phyloP scores from a whole-genome alignment of 2,329 filamentous ascomycete species.

The Trichoderma sp. region DNA sequence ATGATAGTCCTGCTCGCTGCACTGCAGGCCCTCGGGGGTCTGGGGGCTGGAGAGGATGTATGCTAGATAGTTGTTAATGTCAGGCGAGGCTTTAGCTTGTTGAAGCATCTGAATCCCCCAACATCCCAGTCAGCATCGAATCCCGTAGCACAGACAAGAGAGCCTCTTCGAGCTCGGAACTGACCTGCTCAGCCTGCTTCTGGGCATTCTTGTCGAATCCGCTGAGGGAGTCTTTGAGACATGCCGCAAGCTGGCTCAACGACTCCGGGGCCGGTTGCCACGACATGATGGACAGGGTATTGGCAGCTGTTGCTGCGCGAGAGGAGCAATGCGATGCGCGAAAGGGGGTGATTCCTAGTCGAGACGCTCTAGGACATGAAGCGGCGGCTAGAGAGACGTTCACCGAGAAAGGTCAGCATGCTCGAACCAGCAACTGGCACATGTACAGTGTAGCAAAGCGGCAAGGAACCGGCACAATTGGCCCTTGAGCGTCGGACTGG shows the following conservation, averaged over 20 bases:
- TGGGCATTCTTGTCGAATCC: slow-evolving; percentile 76
- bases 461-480: slow-evolving; percentile 4
- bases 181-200: slow-evolving; percentile 85
- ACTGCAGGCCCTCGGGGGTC: slow-evolving; percentile 60
- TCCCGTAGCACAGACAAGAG: not conserved
- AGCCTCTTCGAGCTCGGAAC: slow-evolving; percentile 35
- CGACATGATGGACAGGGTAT: slow-evolving; percentile 61
- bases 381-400: not conserved
- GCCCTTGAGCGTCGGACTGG: not conserved
- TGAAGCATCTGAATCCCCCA: slow-evolving; percentile 73
- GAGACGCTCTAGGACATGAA: slow-evolving; percentile 22
- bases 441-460: not conserved
- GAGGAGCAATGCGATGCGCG: slow-evolving; percentile 25
- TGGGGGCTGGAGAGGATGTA: slow-evolving; percentile 79
- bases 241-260: slow-evolving; percentile 84
- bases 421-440: not conserved
- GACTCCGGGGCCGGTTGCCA: slow-evolving; percentile 91
- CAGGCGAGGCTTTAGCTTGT: slow-evolving; percentile 83
- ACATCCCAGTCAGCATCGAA: slow-evolving; percentile 17
- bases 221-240: slow-evolving; percentile 88
- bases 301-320: slow-evolving; percentile 29
- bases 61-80: slow-evolving; percentile 96
- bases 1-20: slow-evolving; percentile 64
- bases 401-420: slow-evolving; percentile 14
- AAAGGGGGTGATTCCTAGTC: not conserved